Evolutionary conservation across 371 early-diverging fungal genomes (phyloP).

Genomic region (Neoconidiobolus thromboides): DNA sequence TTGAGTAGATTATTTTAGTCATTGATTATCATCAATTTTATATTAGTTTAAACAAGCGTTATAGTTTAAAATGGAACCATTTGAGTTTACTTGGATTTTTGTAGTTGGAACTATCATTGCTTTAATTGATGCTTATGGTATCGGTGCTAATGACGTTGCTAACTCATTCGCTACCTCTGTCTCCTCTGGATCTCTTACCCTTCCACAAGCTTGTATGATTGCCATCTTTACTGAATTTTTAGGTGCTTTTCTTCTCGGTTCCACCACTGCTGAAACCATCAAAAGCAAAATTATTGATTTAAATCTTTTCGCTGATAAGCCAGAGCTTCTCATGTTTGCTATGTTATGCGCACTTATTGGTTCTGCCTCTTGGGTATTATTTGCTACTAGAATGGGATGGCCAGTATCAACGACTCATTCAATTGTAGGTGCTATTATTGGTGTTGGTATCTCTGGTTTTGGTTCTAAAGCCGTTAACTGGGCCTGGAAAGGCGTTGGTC

Average conservation of each 20-base stretch:
- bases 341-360: slow-evolving; percentile 69
- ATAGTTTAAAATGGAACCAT: neutral
- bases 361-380: slow-evolving; percentile 58
- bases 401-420: slow-evolving; percentile 35
- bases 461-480: slow-evolving; percentile 43
- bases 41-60: neutral
- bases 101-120: slow-evolving; percentile 45
- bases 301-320: slow-evolving; percentile 25
- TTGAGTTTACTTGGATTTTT: slow-evolving; percentile 21
- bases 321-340: slow-evolving; percentile 59
- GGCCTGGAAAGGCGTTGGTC: slow-evolving; percentile 43
- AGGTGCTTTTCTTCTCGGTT: slow-evolving; percentile 64
- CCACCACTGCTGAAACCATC: slow-evolving; percentile 59
- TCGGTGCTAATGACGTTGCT: slow-evolving; percentile 83
- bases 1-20: no score
- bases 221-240: slow-evolving; percentile 72
- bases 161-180: slow-evolving; percentile 81
- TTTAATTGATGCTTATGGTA: slow-evolving; percentile 43
- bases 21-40: no score
- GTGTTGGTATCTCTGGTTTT: slow-evolving; percentile 57
- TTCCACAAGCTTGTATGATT: slow-evolving; percentile 48
- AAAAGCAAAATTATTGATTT: slow-evolving; percentile 44
- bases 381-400: slow-evolving; percentile 53
- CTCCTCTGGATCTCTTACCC: slow-evolving; percentile 53
- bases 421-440: slow-evolving; percentile 67